Conservation (phyloP, 2,329 filamentous ascomycete species). For the Orbilia quercus region DNA sequence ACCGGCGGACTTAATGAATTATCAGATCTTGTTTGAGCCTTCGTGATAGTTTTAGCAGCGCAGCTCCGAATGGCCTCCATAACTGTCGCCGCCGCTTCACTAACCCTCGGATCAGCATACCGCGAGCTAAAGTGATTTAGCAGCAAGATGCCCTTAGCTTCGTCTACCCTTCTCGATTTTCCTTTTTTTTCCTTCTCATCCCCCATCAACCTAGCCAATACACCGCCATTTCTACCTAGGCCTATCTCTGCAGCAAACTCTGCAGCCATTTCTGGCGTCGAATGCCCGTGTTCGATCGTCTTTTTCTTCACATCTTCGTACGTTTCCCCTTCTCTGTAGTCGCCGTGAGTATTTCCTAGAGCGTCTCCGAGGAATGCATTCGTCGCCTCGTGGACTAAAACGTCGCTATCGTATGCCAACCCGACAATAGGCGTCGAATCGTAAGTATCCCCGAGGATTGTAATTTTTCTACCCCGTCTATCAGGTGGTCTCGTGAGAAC, state of each 20-base stretch:
- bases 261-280: conserved; percentile 59
- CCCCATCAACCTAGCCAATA: conserved; percentile 23
- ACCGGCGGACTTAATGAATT: neutral
- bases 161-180: conserved; percentile 22
- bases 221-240: conserved; percentile 40
- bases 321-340: conserved; percentile 56
- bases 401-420: conserved; percentile 56
- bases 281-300: conserved; percentile 57
- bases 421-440: conserved; percentile 55
- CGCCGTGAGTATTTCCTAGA: conserved; percentile 34
- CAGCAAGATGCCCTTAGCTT: conserved; percentile 54
- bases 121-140: conserved; percentile 59
- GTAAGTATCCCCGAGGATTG: conserved; percentile 58
- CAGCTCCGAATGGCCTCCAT: conserved; percentile 36
- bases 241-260: conserved; percentile 55
- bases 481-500: conserved; percentile 47
- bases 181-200: conserved; percentile 23
- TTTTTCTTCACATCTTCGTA: conserved; percentile 56
- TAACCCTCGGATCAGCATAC: conserved; percentile 58
- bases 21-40: neutral
- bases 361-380: conserved; percentile 57
- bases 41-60: neutral
- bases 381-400: conserved; percentile 59
- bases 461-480: conserved; percentile 57
- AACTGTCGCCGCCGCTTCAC: conserved; percentile 19